Percentiles rank a stretch among this genome's conserved stretches.
These are phyloP conservation scores for Zoysia japonica DNA, from an alignment of 176 grass and related monocot species.

Conservation along the genomic window DNA sequence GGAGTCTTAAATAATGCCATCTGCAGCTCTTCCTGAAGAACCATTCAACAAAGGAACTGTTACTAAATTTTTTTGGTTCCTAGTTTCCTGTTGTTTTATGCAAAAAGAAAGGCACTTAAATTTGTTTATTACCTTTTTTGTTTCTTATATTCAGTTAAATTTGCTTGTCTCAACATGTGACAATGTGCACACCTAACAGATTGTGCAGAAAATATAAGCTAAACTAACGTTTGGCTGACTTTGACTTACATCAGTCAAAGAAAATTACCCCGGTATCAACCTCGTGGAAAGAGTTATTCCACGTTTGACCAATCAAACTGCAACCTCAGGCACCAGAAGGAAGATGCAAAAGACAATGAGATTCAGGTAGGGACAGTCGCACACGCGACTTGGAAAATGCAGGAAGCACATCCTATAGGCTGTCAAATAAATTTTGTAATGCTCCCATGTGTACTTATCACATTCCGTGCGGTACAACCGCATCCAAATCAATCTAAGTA, in stretches of 20 bases:
- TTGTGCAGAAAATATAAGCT: background rate
- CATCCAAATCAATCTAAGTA: constrained; percentile 9
- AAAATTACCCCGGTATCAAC: background rate
- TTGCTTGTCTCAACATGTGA: background rate
- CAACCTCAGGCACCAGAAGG: background rate
- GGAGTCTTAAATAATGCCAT: constrained; percentile 74
- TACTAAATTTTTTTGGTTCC: background rate
- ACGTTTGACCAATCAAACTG: background rate
- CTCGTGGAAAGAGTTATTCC: background rate
- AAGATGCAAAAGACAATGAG: background rate
- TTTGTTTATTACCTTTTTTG: background rate
- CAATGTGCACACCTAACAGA: background rate
- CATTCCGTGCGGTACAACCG: constrained; percentile 8
- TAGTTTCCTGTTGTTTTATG: background rate
- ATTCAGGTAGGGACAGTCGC: background rate
- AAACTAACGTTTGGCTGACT: constrained; percentile 1
- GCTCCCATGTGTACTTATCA: constrained; percentile 24
- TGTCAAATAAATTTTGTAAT: constrained; percentile 36
- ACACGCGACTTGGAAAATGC: constrained; percentile 14
- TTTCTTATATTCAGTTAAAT: background rate
- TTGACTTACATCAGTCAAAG: background rate
- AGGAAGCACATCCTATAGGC: constrained; percentile 18
- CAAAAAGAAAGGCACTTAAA: background rate
- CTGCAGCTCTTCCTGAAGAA: constrained; percentile 78
- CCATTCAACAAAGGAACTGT: background rate